Evolutionary conservation across 768 basidiomycete species (phyloP).

Genomic region (Pleurotus salmoneostramineus): DNA sequence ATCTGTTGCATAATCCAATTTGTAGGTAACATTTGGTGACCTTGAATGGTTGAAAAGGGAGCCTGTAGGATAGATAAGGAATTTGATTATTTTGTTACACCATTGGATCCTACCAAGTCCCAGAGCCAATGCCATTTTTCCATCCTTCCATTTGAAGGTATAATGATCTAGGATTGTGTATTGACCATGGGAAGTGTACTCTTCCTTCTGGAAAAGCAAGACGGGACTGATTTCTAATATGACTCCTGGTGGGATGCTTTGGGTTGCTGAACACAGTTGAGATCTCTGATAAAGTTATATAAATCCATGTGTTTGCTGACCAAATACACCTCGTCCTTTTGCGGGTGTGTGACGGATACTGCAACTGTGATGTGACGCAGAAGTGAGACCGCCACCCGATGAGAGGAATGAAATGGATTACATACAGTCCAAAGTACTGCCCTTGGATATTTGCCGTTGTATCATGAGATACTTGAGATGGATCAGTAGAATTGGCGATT

Average conservation of each 20-base stretch:
- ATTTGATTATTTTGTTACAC: no score
- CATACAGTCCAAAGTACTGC: no score
- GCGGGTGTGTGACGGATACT: constrained; percentile 11
- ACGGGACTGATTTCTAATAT: constrained; percentile 86
- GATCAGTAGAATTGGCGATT: no score
- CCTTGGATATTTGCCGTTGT: no score
- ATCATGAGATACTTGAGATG: no score
- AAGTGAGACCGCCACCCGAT: no score
- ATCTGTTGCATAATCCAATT: constrained; percentile 45
- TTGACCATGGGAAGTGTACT: constrained; percentile 60
- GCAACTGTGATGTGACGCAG: background rate
- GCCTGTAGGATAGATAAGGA: constrained; percentile 33
- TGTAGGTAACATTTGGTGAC: constrained; percentile 67
- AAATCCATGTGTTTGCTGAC: background rate
- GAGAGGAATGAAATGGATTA: no score
- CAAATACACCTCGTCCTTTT: constrained; percentile 10
- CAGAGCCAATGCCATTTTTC: constrained; percentile 72
- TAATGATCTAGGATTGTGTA: constrained; percentile 72
- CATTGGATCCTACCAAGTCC: constrained; percentile 55
- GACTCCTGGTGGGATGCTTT: constrained; percentile 52
- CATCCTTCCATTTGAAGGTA: constrained; percentile 72
- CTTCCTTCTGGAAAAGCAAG: constrained; percentile 64
- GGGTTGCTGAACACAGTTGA: constrained; percentile 34
- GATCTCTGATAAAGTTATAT: background rate
- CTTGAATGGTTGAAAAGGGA: constrained; percentile 81